Evolutionary conservation across 768 basidiomycete species (phyloP), one percentile per base, ranked within the genome.

Genomic region (Tephrocybe sp.): DNA sequence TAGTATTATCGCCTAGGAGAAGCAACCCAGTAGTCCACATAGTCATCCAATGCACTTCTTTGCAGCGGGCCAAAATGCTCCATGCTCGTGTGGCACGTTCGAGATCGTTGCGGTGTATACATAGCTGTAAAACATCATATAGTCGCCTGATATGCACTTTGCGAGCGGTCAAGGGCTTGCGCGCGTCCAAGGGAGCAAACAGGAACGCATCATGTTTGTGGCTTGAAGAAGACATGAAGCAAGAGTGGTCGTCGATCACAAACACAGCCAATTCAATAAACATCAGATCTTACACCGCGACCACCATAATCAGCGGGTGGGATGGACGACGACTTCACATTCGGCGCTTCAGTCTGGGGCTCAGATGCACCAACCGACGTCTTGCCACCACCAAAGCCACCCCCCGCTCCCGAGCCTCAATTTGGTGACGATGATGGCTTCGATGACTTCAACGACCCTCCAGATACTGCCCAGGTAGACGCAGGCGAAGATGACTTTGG

Each of bases 321-420:
- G 57, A 84, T 88, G 84, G 85, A 86, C 61, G 88, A 88, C 67
- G 88, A 89, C 61, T 67, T 88, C 47, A 74, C 78, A 24, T 85
- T 90, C 62, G 85, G 83, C 45, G 75, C 88, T 45, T 84, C 86
- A 12, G 84, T 91, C 30, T 91, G 89, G 89, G 83, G 80, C 33
- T 68, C 75, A 6, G 72, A 72, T 37, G 76, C 76, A 45, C 64
- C 73, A 41, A 55, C 62, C 11, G 58, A 66, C 52, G 64, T 55
- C 25, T 38, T 45, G 36, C 64, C 65, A 43, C 67, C 68, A 33
- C 62, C 65, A 48, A 68, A 53, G 24, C 64, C 60, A 54, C 46
- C 55, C 25, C 54, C 66, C 34, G 48, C 62, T 25, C 53, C 62
- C 11, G 55, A 62, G 25, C 58, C 70, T 43, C 66, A 69, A 20